Percentiles rank a stretch among this genome's conserved stretches.
Evolutionary conservation across 306 rosid genomes (phyloP).

Genomic region (Prunus dulcis): DNA sequence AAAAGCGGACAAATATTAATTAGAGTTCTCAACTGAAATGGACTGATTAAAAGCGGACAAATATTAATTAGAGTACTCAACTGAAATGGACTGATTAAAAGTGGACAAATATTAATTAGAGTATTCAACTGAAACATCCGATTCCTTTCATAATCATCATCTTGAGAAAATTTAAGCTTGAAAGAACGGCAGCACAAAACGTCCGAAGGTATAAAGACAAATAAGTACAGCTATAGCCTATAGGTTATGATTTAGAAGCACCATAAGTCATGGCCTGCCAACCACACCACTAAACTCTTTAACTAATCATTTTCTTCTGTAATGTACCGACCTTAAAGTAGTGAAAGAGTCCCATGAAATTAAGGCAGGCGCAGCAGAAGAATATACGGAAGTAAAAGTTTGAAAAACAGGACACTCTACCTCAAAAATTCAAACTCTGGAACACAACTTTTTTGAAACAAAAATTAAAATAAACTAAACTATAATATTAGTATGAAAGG

Average conservation of each 20-base stretch:
- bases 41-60: too few relatives aligned
- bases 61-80: too few relatives aligned
- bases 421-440: background rate
- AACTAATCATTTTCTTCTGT: background rate
- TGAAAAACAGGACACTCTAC: background rate
- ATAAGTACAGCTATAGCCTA: too few relatives aligned
- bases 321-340: background rate
- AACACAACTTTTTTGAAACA: background rate
- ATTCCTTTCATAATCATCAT: too few relatives aligned
- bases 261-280: constrained; percentile 23
- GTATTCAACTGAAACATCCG: too few relatives aligned
- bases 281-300: background rate
- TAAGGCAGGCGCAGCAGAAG: constrained; percentile 21
- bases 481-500: background rate
- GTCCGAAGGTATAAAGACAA: too few relatives aligned
- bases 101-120: too few relatives aligned
- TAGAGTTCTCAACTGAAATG: too few relatives aligned
- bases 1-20: too few relatives aligned
- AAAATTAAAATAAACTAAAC: background rate
- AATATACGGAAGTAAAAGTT: background rate
- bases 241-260: background rate
- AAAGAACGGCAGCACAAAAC: too few relatives aligned
- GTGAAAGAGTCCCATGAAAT: constrained; percentile 10
- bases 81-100: too few relatives aligned
- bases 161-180: too few relatives aligned